Percentiles rank a stretch among this genome's conserved stretches.
Evolutionary conservation across 306 rosid species (phyloP).

Genomic region (Castanea mollissima): DNA sequence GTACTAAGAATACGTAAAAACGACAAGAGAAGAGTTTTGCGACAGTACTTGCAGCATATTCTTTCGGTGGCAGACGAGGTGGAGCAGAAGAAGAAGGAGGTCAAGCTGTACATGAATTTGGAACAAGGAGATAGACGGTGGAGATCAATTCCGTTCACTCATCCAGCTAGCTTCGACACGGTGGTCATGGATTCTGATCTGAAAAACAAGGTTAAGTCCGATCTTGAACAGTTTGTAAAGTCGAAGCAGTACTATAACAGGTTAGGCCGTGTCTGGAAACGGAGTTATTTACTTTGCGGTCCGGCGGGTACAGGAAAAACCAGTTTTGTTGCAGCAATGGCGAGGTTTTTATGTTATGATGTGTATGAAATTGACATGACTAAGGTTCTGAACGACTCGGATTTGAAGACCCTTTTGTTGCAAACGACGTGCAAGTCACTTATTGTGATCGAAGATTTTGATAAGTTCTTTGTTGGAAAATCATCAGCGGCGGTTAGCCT

Average conservation of each 20-base stretch:
- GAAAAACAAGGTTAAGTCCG: constrained; percentile 67
- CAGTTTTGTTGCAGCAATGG: constrained; percentile 88
- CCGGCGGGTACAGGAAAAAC: constrained; percentile 81
- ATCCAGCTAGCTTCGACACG: constrained; percentile 84
- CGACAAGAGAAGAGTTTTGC: constrained; percentile 76
- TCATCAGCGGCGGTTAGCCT: constrained; percentile 38
- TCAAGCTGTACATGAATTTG: constrained; percentile 49
- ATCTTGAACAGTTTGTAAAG: constrained; percentile 74
- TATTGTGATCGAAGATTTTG: constrained; percentile 80
- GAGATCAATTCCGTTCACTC: constrained; percentile 66
- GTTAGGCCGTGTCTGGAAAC: constrained; percentile 91
- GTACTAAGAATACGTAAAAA: constrained; percentile 57
- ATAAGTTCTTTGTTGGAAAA: constrained; percentile 44
- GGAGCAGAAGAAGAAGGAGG: constrained; percentile 56
- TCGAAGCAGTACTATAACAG: constrained; percentile 82
- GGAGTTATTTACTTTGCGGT: constrained; percentile 84
- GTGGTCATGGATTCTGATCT: constrained; percentile 68
- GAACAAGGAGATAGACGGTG: constrained; percentile 39
- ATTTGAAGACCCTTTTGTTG: constrained; percentile 50
- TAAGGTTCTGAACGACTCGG: constrained; percentile 51
- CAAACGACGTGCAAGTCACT: constrained; percentile 69
- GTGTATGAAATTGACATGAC: constrained; percentile 73
- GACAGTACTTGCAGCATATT: constrained; percentile 83
- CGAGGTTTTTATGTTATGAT: constrained; percentile 70
- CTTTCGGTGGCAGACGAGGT: constrained; percentile 64